Base-by-base conservation (phyloP, 169 alveolate species). In the Toxoplasma gondii region DNA sequence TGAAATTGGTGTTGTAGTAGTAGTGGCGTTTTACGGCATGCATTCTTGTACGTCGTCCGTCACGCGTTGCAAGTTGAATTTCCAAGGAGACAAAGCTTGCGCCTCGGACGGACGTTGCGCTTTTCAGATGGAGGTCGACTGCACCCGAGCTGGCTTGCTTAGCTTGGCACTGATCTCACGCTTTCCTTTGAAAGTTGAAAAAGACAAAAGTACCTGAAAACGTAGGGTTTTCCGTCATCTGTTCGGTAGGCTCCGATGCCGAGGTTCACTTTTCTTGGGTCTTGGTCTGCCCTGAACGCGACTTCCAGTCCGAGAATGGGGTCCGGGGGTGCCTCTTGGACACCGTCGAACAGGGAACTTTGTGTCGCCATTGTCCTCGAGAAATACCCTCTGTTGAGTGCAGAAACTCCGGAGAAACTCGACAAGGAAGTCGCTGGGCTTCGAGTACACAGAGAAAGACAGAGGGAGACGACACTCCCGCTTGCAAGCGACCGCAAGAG, bases 231-330 rank as follows among this genome's bases (percentile, higher is more conserved):
- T 49, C 98, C 98, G 38, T 96, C 95, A 78, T 97, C 98, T 82
- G 96, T 97, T 81, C 98, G 95, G 96, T 98, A 98, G 2, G 98
- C 98, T 16, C 99, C 99, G 9, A 98, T 96, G 53, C 98, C 98
- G n/a, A 98, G 95, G 91, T 98, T 97, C 31, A 94, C 88, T 93
- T 98, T 98, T n/a, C 96, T 83, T 10, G 97, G 97, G 87, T 92
- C 93, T 5, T 96, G 84, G 94, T 97, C 98, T 31, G 95, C 95
- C 74, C 93, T 93, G 94, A 91, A 98, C 27, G 97, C 97, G n/a
- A 88, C 49, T 36, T 97, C 96, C 0, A 96, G 92, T 67, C 98
- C 98, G n/a, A 98, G 95, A 84, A 98, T 97, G 36, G 98, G 98
- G 90, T 98, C 99, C 39, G 98, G 96, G 0, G 99, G 98, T 2